Evolutionary conservation across 495 filamentous ascomycete species (phyloP).

Genomic region (Polyplosphaeria fusca): DNA sequence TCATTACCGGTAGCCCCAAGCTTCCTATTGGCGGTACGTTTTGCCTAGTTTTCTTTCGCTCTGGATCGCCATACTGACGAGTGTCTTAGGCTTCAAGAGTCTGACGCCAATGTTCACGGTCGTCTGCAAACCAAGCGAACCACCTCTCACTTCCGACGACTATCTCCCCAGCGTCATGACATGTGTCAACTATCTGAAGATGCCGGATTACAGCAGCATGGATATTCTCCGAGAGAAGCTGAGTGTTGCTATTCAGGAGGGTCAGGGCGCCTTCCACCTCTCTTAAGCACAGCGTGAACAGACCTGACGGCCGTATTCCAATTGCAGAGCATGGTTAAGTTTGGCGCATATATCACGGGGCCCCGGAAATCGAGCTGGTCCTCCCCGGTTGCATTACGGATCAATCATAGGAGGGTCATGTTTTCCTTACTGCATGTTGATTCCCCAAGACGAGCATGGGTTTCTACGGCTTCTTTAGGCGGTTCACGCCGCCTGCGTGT

Average conservation of each 20-base stretch:
- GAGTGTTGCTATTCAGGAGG: conserved; percentile 85
- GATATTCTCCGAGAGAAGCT: conserved; percentile 72
- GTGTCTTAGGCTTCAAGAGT: conserved; percentile 83
- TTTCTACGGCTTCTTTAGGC: neutral
- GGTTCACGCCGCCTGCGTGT: neutral
- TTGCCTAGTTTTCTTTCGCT: conserved; percentile 2
- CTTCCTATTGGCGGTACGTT: conserved; percentile 92
- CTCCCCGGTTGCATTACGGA: neutral
- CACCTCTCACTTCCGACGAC: conserved; percentile 91
- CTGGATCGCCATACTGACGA: conserved; percentile 30
- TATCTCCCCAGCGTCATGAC: conserved; percentile 99
- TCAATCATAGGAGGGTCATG: neutral
- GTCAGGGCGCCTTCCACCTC: conserved; percentile 98
- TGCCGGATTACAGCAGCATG: conserved; percentile 88
- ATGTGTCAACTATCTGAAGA: conserved; percentile 97
- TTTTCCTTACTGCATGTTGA: conserved; percentile 6
- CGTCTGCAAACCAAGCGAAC: conserved; percentile 95
- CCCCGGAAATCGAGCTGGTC: neutral
- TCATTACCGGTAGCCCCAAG: conserved; percentile 97
- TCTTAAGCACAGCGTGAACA: conserved; percentile 52
- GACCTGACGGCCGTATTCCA: conserved; percentile 3
- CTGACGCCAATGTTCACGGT: conserved; percentile 98
- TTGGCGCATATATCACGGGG: too few relatives aligned
- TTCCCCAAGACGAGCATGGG: neutral
- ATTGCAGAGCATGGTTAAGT: conserved; percentile 11